Evolutionary conservation across 2,329 filamentous ascomycete genomes (phyloP).

Genomic region (Rasamsonia emersonii): DNA sequence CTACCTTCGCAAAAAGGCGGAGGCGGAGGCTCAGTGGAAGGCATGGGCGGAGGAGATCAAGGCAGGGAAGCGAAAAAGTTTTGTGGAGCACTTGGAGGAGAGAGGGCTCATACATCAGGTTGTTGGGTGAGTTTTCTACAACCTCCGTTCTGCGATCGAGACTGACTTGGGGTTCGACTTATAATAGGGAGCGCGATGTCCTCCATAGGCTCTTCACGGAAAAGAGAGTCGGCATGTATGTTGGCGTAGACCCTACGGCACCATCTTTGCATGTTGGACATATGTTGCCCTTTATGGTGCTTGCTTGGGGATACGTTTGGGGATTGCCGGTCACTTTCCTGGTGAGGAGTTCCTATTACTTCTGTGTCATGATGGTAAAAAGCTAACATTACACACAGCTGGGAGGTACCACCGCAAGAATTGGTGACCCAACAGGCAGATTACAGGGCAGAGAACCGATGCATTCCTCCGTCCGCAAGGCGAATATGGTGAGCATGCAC

Average conservation of each 20-base stretch:
- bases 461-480: constrained; percentile 30
- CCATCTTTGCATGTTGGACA: constrained; percentile 44
- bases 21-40: constrained; percentile 34
- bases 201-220: constrained; percentile 37
- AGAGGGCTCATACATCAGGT: constrained; percentile 39
- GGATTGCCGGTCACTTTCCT: constrained; percentile 38
- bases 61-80: constrained; percentile 34
- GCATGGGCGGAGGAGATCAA: constrained; percentile 34
- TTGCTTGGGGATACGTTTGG: constrained; percentile 43
- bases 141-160: constrained; percentile 1
- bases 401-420: constrained; percentile 37
- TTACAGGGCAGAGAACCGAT: constrained; percentile 30
- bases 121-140: constrained; percentile 26
- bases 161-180: constrained; percentile 8
- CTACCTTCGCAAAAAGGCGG: constrained; percentile 27
- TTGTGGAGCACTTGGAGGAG: constrained; percentile 37
- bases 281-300: constrained; percentile 43
- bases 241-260: constrained; percentile 42
- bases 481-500: constrained; percentile 42
- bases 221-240: constrained; percentile 39
- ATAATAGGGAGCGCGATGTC: constrained; percentile 33
- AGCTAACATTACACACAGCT: constrained; percentile 29
- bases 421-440: constrained; percentile 41
- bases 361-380: not conserved
- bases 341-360: constrained; percentile 20